Evolutionary conservation across 768 basidiomycete genomes (phyloP).

Genomic region (Hygrocybe punicea): DNA sequence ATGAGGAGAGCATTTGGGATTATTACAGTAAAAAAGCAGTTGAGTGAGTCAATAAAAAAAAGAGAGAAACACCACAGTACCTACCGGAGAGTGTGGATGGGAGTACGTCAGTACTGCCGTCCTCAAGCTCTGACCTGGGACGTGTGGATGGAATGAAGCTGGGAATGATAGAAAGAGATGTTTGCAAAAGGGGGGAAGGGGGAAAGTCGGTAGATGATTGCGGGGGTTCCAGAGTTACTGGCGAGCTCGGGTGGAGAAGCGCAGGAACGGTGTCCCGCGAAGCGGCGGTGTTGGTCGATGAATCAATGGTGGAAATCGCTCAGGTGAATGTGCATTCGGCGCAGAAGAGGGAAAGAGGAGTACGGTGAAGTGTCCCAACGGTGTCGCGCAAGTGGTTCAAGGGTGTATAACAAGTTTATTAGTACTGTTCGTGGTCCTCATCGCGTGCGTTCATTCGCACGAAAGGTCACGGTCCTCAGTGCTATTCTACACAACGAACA

Average conservation of each 20-base stretch:
- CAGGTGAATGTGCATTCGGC: slow-evolving; percentile 13
- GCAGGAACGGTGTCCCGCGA: slow-evolving; percentile 51
- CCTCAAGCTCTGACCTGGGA: slow-evolving; percentile 59
- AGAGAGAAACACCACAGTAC: slow-evolving; percentile 28
- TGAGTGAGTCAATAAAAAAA: neutral
- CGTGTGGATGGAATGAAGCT: slow-evolving; percentile 66
- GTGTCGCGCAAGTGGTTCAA: neutral
- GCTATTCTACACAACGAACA: too few species aligned
- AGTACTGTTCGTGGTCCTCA: slow-evolving; percentile 7
- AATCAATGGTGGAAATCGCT: slow-evolving; percentile 60
- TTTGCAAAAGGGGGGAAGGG: slow-evolving; percentile 23
- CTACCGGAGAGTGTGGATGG: slow-evolving; percentile 38
- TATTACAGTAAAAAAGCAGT: slow-evolving; percentile 3
- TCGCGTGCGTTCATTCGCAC: slow-evolving; percentile 12
- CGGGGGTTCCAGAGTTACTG: slow-evolving; percentile 48
- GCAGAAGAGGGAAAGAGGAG: slow-evolving; percentile 9
- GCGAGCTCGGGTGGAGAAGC: slow-evolving; percentile 41
- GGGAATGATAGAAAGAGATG: slow-evolving; percentile 28
- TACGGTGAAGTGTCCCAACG: slow-evolving; percentile 9
- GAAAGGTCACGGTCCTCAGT: neutral
- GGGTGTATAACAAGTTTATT: neutral
- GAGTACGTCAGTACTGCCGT: slow-evolving; percentile 35
- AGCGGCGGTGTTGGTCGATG: slow-evolving; percentile 53
- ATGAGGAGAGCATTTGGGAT: slow-evolving; percentile 32
- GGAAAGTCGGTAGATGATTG: slow-evolving; percentile 23